Percentiles rank a stretch among this genome's conserved stretches.
These are phyloP conservation scores for Backusella australiensis DNA, from an alignment of 192 early-diverging fungal genomes.

Conservation along the genomic window DNA sequence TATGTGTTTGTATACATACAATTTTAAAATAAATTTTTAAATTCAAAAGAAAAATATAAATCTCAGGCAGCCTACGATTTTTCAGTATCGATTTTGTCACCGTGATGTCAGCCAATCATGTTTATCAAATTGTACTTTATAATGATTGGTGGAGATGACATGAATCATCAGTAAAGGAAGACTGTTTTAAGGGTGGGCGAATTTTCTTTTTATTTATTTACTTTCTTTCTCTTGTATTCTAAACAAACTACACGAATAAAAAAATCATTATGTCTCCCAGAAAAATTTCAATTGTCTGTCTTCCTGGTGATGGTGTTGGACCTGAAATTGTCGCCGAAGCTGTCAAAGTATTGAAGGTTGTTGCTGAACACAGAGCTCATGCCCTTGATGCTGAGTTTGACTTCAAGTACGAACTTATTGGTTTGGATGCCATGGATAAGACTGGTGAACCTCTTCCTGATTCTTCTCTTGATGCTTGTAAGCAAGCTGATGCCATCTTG, in stretches of 20 bases:
- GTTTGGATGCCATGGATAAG: constrained; percentile 90
- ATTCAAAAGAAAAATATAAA: not conserved
- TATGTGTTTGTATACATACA: not conserved
- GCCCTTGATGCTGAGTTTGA: constrained; percentile 59
- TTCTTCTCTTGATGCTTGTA: constrained; percentile 77
- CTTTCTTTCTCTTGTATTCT: constrained; percentile 11
- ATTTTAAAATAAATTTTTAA: not conserved
- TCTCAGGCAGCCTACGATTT: not conserved
- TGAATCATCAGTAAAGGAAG: constrained; percentile 20
- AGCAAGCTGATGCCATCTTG: constrained; percentile 85
- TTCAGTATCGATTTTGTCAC: not conserved
- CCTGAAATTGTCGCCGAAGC: constrained; percentile 95
- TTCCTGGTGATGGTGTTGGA: constrained; percentile 94
- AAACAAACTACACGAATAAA: constrained; percentile 1
- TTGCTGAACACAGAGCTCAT: constrained; percentile 61
- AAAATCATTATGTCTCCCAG: constrained; percentile 16
- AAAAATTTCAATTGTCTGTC: constrained; percentile 56
- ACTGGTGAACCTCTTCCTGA: constrained; percentile 77
- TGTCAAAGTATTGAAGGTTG: constrained; percentile 81
- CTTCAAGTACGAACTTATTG: constrained; percentile 84
- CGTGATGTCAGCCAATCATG: not conserved
- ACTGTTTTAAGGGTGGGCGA: not conserved
- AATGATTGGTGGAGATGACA: constrained; percentile 20
- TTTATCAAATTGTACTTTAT: not conserved
- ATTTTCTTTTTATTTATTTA: constrained; percentile 11